phyloP scores from a whole-genome alignment of 202 grass and related monocot species.

The Musa balbisiana region DNA sequence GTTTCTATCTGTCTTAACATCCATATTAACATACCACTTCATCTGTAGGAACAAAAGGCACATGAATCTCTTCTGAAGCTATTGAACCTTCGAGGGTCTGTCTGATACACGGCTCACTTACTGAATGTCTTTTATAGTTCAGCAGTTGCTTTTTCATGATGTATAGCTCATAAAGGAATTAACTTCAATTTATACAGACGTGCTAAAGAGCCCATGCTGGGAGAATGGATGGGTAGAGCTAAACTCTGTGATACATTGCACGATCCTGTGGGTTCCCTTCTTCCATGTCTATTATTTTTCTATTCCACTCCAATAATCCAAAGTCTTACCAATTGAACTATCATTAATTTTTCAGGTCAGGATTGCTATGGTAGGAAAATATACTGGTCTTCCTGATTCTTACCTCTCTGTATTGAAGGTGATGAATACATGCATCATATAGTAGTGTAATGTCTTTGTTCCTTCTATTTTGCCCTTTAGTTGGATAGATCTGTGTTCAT shows the following conservation, averaged over 20 bases:
- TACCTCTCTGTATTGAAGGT: slow-evolving; percentile 90
- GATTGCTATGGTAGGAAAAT: slow-evolving; percentile 96
- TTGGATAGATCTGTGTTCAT: neutral
- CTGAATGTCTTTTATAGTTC: neutral
- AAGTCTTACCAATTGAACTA: slow-evolving; percentile 17
- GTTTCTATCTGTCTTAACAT: too few relatives aligned
- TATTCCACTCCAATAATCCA: slow-evolving; percentile 2
- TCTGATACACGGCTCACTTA: too few relatives aligned
- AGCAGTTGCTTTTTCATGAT: slow-evolving; percentile 8
- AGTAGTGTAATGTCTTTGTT: neutral
- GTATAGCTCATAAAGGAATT: too few relatives aligned
- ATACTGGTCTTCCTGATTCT: slow-evolving; percentile 74
- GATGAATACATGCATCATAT: slow-evolving; percentile 23
- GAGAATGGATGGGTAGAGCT: slow-evolving; percentile 63
- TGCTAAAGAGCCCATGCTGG: slow-evolving; percentile 39
- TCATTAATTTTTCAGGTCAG: slow-evolving; percentile 46
- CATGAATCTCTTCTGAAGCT: slow-evolving; percentile 88
- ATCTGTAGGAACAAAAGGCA: slow-evolving; percentile 77
- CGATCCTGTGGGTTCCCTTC: slow-evolving; percentile 33
- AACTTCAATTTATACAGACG: slow-evolving; percentile 34
- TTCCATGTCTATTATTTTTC: slow-evolving; percentile 19
- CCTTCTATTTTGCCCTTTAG: neutral
- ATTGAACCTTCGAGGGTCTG: slow-evolving; percentile 61
- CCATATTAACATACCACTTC: slow-evolving; percentile 15
- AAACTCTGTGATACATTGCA: slow-evolving; percentile 61